Evolutionary conservation across 2,329 filamentous ascomycete genomes (phyloP), one percentile per base, ranked within the genome.

Genomic region (Alternaria brassicae): DNA sequence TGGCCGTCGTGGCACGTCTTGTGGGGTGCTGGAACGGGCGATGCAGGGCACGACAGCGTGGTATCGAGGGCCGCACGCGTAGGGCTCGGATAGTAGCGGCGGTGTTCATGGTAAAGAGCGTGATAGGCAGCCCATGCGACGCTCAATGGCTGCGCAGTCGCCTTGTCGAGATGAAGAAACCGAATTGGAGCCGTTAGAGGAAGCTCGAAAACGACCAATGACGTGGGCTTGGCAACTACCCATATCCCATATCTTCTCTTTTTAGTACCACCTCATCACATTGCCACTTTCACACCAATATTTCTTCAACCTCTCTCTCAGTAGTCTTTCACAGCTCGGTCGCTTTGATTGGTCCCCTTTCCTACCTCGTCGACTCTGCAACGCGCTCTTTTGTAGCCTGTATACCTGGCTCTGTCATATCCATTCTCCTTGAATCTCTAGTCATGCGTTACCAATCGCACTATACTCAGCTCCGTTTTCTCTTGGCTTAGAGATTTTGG

Each of bases 41-140:
- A 23, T 53, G 61, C 10, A 62, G 61, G 9, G 60, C 61, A 32
- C 65, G 65, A 30, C 56, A 57, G 41, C 62, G 69, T 34, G 60
- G 51, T 36, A 69, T 54, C 10, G 65, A 65, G 32, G 71, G 71
- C 50, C 70, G 71, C 36, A 71, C 57, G 62, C 69, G 69, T 10
- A 74, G 23, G 56, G 68, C 64, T 56, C 73, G 73, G 67, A 74
- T 67, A 23, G 60, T 62, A 19, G 65, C 70, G 59, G 71, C 71
- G 58, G 61, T 52, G 3, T 63, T 70, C 69, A 76, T 74, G 42
- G 47, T 69, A 56, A 42, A 30, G 63, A 65, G 56, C 53, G 66
- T 65, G 28, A 58, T 54, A 50, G 60, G 57, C 32, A 58, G 69
- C 65, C 63, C 67, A 60, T 63, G 49, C 45, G 60, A 63, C 54